Evolutionary conservation across 1,284 basidiomycete genomes (phyloP).

Genomic region (Leccinum fallax): DNA sequence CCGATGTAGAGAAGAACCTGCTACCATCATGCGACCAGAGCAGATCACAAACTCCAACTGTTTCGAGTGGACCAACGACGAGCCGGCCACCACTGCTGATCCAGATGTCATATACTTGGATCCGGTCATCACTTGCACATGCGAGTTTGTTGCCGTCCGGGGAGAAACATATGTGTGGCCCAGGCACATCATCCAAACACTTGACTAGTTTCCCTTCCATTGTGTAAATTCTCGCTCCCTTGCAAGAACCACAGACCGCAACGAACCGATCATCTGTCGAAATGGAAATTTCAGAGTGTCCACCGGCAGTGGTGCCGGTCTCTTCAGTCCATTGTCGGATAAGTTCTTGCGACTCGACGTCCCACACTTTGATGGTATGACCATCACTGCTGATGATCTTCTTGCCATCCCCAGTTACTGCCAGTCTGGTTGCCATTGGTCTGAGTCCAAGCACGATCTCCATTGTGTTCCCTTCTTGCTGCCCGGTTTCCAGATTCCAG

Average conservation of each 20-base stretch:
- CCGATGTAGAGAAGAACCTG: slow-evolving; percentile 4
- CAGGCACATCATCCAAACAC: too few species aligned
- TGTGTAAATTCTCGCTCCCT: too few species aligned
- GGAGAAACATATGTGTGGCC: too few species aligned
- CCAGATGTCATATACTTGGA: background rate
- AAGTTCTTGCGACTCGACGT: background rate
- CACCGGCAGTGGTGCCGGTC: background rate
- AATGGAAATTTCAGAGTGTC: background rate
- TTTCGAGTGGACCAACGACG: background rate
- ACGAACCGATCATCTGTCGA: background rate
- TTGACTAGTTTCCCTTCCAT: too few species aligned
- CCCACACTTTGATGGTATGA: background rate
- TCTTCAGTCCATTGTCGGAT: background rate
- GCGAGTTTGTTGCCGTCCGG: too few species aligned
- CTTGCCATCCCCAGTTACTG: background rate
- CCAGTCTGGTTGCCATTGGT: background rate
- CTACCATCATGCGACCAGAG: background rate
- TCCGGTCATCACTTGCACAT: too few species aligned
- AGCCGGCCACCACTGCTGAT: background rate
- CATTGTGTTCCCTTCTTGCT: background rate
- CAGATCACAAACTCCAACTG: too few species aligned
- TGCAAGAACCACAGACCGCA: too few species aligned
- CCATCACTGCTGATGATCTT: background rate
- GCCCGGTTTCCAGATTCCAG: background rate
- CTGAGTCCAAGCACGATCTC: too few species aligned